Base-by-base conservation (phyloP, 306 rosid genomes). In the Cucurbita ficifolia region DNA sequence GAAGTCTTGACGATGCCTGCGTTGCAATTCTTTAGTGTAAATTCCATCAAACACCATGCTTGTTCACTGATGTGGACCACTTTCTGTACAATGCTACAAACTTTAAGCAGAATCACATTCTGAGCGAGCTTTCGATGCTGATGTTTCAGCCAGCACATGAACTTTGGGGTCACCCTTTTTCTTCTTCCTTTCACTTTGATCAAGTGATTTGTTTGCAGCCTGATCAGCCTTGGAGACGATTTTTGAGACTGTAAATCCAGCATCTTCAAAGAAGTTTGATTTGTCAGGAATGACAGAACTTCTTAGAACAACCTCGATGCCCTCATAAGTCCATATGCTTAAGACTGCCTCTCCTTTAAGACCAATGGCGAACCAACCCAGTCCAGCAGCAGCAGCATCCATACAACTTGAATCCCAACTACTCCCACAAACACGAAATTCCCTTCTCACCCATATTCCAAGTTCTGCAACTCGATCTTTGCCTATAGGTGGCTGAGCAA, bases 291-390 rank as follows among this genome's bases (percentile, higher is more conserved):
- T 76, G 77, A 90, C 83, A 8, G 96, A 85, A 76, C 82, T 86
- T 59, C 96, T 87, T 75, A 82, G 81, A 65, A 89, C 83, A 77
- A 94, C 86, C 21, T 90, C 88, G 3, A 90, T 78, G 49, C 98
- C 97, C 71, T 94, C 95, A 10, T 94, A 94, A 11, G 90, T 90
- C 98, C 97, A 94, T 78, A 79, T 88, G 40, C 97, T 70, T 43
- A 90, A 70, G 12, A 70, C 76, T 13, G 96, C 97, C 56, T 94
- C 91, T 63, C 98, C 98, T 85, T 86, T 87, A 68, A 94, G 89
- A 63, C 98, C 95, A 85, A 90, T 51, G 72, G 92, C 92, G 87
- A 85, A 90, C 97, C 98, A 94, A 29, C 97, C 98, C 59, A 94
- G 88, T 50, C 97, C 98, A 76, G 95, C 83, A 49, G 83, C 92